Evolutionary conservation across 1,284 basidiomycete species (phyloP).

Genomic region (Trametes polyzona): DNA sequence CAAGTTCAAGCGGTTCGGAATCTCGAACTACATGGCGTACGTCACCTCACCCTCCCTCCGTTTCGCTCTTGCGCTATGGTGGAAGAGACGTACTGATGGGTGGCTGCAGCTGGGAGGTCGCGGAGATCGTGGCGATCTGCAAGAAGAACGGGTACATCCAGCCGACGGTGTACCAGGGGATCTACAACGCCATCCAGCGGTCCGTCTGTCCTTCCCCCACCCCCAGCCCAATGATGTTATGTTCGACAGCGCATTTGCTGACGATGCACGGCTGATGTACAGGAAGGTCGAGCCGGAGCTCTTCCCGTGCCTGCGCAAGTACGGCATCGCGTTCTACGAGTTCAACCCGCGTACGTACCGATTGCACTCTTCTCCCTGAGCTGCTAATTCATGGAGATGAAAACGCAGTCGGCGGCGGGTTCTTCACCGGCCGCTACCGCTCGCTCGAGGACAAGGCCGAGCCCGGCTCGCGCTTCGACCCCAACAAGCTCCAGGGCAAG

Average conservation of each 20-base stretch:
- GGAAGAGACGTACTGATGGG: too few relatives aligned
- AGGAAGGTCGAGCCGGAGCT: slow-evolving; percentile 56
- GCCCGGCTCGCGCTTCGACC: slow-evolving; percentile 45
- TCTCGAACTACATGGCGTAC: slow-evolving; percentile 54
- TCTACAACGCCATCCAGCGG: slow-evolving; percentile 54
- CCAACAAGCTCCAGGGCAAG: slow-evolving; percentile 37
- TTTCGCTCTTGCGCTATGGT: too few relatives aligned
- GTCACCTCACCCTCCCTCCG: slow-evolving; percentile 14
- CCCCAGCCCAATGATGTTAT: too few relatives aligned
- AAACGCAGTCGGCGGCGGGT: slow-evolving; percentile 44
- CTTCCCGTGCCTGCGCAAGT: slow-evolving; percentile 65
- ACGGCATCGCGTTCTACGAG: slow-evolving; percentile 63
- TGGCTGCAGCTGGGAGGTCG: slow-evolving; percentile 57
- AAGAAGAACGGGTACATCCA: slow-evolving; percentile 57
- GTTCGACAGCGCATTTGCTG: too few relatives aligned
- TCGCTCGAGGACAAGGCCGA: slow-evolving; percentile 38
- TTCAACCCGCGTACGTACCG: slow-evolving; percentile 49
- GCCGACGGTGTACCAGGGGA: slow-evolving; percentile 73
- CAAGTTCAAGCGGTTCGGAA: slow-evolving; percentile 47
- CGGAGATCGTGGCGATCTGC: slow-evolving; percentile 62
- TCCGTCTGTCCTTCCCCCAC: neutral
- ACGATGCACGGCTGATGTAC: neutral
- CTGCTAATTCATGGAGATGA: too few relatives aligned
- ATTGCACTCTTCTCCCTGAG: neutral
- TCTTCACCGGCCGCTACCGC: slow-evolving; percentile 43